These are phyloP conservation scores for Diospyros lotus DNA, from an alignment of 148 eudicot genomes.

Conservation along the genomic window DNA sequence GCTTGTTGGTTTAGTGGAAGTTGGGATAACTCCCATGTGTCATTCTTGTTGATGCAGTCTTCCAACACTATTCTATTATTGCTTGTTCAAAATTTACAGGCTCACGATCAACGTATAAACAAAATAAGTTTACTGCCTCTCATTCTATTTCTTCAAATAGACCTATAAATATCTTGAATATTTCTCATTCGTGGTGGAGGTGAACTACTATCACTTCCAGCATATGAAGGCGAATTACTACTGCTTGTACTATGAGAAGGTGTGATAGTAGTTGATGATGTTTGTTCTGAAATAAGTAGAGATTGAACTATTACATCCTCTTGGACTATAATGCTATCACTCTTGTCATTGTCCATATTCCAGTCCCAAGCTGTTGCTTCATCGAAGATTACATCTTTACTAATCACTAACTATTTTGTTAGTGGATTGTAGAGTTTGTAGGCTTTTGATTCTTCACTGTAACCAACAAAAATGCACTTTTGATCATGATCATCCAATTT, in stretches of 20 bases:
- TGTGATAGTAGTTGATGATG: no score
- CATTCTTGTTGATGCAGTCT: background rate
- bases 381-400: background rate
- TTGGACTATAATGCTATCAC: no score
- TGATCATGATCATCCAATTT: background rate
- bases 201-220: no score
- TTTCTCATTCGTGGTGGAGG: background rate
- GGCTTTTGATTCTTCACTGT: background rate
- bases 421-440: background rate
- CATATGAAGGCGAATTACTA: no score
- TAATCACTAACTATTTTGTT: background rate
- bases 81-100: background rate
- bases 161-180: background rate
- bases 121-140: background rate
- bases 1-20: background rate
- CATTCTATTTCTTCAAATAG: background rate
- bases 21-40: background rate
- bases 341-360: background rate
- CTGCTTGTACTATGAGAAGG: no score
- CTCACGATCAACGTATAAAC: background rate
- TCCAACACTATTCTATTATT: background rate
- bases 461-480: background rate
- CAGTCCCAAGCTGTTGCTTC: background rate
- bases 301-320: no score
- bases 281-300: no score